These are phyloP conservation scores for Cryphonectria naterciae DNA, from an alignment of 2,329 filamentous ascomycete genomes.

Conservation along the genomic window DNA sequence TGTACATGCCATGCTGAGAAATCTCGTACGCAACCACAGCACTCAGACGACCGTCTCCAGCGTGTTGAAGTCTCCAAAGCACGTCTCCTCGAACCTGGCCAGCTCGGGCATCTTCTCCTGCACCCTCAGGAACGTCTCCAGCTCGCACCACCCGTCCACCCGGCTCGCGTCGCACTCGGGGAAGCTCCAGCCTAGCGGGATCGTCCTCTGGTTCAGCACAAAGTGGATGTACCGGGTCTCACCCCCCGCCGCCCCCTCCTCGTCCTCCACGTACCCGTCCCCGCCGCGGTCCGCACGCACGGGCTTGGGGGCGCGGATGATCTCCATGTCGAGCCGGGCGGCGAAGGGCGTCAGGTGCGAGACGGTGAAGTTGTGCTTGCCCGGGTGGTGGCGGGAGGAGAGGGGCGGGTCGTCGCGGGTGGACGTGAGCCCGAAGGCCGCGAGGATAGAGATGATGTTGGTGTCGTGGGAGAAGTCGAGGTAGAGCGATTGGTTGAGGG, in stretches of 20 bases:
- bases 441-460: slow-evolving; percentile 70
- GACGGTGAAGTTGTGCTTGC: slow-evolving; percentile 65
- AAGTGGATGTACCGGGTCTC: slow-evolving; percentile 75
- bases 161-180: slow-evolving; percentile 63
- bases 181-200: slow-evolving; percentile 70
- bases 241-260: slow-evolving; percentile 33
- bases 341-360: slow-evolving; percentile 73
- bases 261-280: slow-evolving; percentile 54
- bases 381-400: slow-evolving; percentile 57
- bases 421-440: slow-evolving; percentile 73
- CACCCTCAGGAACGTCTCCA: slow-evolving; percentile 67
- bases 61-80: slow-evolving; percentile 61
- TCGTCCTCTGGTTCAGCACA: slow-evolving; percentile 72
- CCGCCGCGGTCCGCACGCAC: slow-evolving; percentile 54
- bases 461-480: slow-evolving; percentile 81
- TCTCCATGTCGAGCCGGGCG: slow-evolving; percentile 72
- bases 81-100: slow-evolving; percentile 68
- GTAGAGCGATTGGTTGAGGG: slow-evolving; percentile 73
- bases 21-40: background rate
- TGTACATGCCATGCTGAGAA: background rate
- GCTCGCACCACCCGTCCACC: slow-evolving; percentile 77
- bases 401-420: slow-evolving; percentile 60
- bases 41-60: slow-evolving; percentile 8
- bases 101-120: slow-evolving; percentile 61
- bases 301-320: slow-evolving; percentile 70